Evolutionary conservation across 176 grass and related monocot genomes (phyloP).

Genomic region (Oryza coarctata): DNA sequence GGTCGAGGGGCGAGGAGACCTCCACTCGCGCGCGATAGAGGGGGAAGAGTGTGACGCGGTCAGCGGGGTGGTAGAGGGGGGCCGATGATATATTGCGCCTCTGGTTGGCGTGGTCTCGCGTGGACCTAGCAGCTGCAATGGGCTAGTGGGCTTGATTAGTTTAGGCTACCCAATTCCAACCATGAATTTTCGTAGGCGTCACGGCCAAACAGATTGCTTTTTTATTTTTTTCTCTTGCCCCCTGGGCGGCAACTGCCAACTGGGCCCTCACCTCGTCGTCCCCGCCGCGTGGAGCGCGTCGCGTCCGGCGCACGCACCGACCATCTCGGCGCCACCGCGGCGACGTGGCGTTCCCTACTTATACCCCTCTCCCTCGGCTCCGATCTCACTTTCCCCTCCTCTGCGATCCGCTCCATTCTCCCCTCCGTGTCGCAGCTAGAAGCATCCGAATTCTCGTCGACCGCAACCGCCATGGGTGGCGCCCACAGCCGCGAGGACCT

Average conservation of each 20-base stretch:
- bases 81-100: not conserved
- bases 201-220: too few relatives aligned
- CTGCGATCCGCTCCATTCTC: not conserved
- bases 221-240: not conserved
- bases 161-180: not conserved
- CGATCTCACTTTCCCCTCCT: conserved; percentile 14
- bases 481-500: conserved; percentile 88
- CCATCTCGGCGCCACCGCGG: not conserved
- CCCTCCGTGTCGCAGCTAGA: not conserved
- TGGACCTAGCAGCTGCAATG: not conserved
- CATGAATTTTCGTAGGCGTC: not conserved
- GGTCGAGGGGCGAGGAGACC: conserved; percentile 4
- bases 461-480: conserved; percentile 56
- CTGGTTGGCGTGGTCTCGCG: not conserved
- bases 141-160: not conserved
- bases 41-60: not conserved
- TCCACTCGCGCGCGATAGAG: not conserved
- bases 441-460: conserved; percentile 18
- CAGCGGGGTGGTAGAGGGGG: not conserved
- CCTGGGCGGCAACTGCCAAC: conserved; percentile 11
- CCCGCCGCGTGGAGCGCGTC: conserved; percentile 27
- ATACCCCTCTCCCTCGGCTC: not conserved
- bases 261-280: not conserved
- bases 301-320: conserved; percentile 39
- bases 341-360: not conserved